phyloP scores from a whole-genome alignment of 73 alveolate species.

The Uronychia binucleata region DNA sequence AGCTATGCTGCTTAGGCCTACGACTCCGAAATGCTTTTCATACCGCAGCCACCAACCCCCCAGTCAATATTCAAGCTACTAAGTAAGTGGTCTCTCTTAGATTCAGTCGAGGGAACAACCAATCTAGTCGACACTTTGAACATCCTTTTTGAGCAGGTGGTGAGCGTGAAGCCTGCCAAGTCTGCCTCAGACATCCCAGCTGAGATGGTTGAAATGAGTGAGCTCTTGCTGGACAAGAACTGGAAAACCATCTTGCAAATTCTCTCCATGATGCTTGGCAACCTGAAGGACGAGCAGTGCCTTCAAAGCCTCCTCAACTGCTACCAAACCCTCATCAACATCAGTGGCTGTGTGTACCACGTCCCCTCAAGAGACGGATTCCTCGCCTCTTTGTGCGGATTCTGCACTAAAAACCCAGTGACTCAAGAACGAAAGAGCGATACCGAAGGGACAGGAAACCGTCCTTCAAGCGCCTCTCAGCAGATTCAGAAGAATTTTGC shows the following conservation, averaged over 20 bases:
- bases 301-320: conserved; percentile 47
- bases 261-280: conserved; percentile 2
- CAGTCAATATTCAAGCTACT: background rate
- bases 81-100: background rate
- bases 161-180: conserved; percentile 15
- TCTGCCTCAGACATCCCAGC: conserved; percentile 1
- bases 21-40: background rate
- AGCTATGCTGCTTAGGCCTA: background rate
- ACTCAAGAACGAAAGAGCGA: background rate
- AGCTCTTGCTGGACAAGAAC: conserved; percentile 3
- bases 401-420: conserved; percentile 10
- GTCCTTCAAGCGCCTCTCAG: background rate
- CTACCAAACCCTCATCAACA: conserved; percentile 42
- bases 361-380: conserved; percentile 56
- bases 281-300: conserved; percentile 21
- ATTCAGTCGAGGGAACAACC: background rate
- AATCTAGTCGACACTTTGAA: background rate
- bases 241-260: conserved; percentile 24
- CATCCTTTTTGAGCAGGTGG: background rate
- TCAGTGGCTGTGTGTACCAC: conserved; percentile 42
- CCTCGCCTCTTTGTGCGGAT: conserved; percentile 39
- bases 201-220: conserved; percentile 20
- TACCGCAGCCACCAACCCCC: background rate
- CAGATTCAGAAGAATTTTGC: conserved; percentile 42
- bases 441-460: background rate